These are phyloP conservation scores for Colletotrichum spaethianum DNA, from an alignment of 2,329 filamentous ascomycete genomes.

Conservation along the genomic window DNA sequence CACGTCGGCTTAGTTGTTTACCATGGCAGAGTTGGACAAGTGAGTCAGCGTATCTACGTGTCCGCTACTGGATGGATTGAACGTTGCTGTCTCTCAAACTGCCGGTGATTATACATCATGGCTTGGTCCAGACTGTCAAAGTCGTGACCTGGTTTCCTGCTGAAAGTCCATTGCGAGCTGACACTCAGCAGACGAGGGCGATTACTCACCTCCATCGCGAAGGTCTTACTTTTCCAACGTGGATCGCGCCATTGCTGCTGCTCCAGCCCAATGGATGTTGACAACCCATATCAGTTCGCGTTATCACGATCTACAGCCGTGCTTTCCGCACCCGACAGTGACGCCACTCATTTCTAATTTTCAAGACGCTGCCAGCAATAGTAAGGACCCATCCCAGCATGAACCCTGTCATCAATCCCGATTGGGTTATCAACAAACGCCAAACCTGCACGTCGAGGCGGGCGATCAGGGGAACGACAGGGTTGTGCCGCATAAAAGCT, in stretches of 20 bases:
- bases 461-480: constrained; percentile 30
- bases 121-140: neutral
- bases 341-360: constrained; percentile 2
- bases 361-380: neutral
- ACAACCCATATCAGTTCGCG: constrained; percentile 1
- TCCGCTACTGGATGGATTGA: neutral
- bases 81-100: neutral
- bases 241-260: neutral
- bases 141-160: neutral
- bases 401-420: constrained; percentile 18
- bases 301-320: constrained; percentile 31
- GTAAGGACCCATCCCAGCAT: constrained; percentile 11
- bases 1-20: neutral
- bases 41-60: neutral
- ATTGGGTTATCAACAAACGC: constrained; percentile 25
- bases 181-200: neutral
- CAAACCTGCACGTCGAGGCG: constrained; percentile 28
- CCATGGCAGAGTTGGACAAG: too few relatives aligned
- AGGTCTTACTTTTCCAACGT: neutral
- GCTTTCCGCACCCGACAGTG: neutral
- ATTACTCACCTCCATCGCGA: neutral
- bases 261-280: neutral
- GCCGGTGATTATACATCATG: too few relatives aligned
- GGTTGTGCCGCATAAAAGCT: constrained; percentile 29
- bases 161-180: neutral